Base-by-base conservation (phyloP, 208 protist genomes). In the Lotmaria passim region DNA sequence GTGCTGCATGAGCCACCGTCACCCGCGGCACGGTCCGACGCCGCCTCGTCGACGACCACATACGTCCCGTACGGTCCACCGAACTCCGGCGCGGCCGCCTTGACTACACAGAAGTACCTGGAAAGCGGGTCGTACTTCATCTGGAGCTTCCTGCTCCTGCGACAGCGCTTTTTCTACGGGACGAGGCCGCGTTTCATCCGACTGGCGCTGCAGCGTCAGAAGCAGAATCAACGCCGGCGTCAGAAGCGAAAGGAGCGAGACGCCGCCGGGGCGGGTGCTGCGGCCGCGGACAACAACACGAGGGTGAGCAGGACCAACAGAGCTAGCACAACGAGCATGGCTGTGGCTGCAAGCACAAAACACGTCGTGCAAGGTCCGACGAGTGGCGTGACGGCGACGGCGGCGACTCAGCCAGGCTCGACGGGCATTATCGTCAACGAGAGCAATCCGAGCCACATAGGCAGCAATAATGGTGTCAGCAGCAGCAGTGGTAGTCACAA, bases 61-160 rank as follows among this genome's bases (percentile, higher is more conserved):
- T 44, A 26, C 17, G n/a, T 21, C 17, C 19, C 14, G 26, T 21
- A 19, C 41, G 57, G 57, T 7, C 38, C 17, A 2, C 26, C 21
- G 7, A 64, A 53, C 44, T n/a, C 44, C 44, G 44, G 60, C 31
- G 28, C 60, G 6, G 31, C 47, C 33, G 44, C 60, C 33, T 44
- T 66, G 6, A 46, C 60, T 15, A 46, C 12, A 12, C 44, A 46
- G 12, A 66, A 31, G 30, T 60, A 61, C 44, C 51, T 87, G 46
- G 62, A 77, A 44, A 65, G 68, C 3, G 75, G 83, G 11, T 78
- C 75, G 19, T 89, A 83, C 74, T 73, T 69, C 38, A 83, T 89
- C 26, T 89, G 83, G 83, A 74, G 79, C 56, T 77, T 76, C 24
- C 14, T 52, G 0, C 66, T 85, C 44, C 63, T 75, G 44, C 58